These are phyloP conservation scores for Mycena maculata DNA, from an alignment of 768 basidiomycete species.

Conservation along the genomic window DNA sequence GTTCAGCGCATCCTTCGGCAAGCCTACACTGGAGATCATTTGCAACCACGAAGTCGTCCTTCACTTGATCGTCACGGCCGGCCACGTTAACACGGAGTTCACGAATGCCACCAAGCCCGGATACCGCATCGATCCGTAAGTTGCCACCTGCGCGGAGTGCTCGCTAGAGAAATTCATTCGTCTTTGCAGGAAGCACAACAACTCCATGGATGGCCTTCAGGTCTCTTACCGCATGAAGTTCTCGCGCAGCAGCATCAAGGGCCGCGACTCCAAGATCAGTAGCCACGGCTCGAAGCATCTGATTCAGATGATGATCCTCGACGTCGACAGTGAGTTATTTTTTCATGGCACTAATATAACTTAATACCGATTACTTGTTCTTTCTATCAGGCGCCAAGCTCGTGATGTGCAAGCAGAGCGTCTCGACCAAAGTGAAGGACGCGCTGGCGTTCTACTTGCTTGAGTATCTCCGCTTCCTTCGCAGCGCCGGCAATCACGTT, in stretches of 20 bases:
- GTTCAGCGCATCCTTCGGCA: constrained; percentile 34
- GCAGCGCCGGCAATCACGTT: constrained; percentile 38
- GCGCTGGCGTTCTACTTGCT: constrained; percentile 32
- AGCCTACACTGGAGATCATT: constrained; percentile 38
- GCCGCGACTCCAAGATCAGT: constrained; percentile 14
- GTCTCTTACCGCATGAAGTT: constrained; percentile 19
- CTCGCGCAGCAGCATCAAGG: constrained; percentile 20
- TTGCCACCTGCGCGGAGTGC: neutral
- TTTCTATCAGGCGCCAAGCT: constrained; percentile 25
- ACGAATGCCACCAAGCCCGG: constrained; percentile 16
- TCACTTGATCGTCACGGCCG: constrained; percentile 30
- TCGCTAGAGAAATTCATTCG: neutral
- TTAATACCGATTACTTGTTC: neutral
- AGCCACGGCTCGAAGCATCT: constrained; percentile 13
- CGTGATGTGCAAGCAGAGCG: neutral
- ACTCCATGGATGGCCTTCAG: neutral
- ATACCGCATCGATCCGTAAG: constrained; percentile 17
- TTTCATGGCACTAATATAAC: neutral
- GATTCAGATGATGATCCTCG: constrained; percentile 24
- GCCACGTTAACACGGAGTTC: constrained; percentile 34
- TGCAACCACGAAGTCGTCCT: constrained; percentile 40
- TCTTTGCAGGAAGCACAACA: constrained; percentile 9
- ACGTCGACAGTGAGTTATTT: constrained; percentile 17
- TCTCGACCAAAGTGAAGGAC: constrained; percentile 9
- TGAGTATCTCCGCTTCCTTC: constrained; percentile 37